Evolutionary conservation across 1,284 basidiomycete genomes (phyloP).

Genomic region (Caloboletus firmus): DNA sequence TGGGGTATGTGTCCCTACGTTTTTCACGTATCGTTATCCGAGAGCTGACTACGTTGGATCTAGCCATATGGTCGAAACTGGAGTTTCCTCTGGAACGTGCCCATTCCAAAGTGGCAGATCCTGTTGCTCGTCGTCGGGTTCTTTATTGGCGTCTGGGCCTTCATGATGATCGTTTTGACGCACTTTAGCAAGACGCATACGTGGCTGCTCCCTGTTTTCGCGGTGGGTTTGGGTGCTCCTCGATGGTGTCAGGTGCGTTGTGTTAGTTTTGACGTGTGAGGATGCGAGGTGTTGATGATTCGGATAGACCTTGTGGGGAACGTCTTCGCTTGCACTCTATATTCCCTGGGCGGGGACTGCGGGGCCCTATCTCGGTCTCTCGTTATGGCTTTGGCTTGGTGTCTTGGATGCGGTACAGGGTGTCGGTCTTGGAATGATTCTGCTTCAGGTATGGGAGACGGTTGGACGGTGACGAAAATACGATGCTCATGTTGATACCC

Average conservation of each 20-base stretch:
- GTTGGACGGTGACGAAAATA: background rate
- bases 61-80: constrained; percentile 90
- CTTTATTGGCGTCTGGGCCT: constrained; percentile 84
- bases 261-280: background rate
- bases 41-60: constrained; percentile 15
- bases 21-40: background rate
- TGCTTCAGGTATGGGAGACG: constrained; percentile 64
- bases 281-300: constrained; percentile 14
- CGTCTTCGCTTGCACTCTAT: constrained; percentile 83
- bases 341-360: constrained; percentile 85
- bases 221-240: constrained; percentile 88
- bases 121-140: constrained; percentile 77
- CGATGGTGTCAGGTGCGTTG: constrained; percentile 81
- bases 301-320: constrained; percentile 78
- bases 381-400: constrained; percentile 91
- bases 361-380: constrained; percentile 85
- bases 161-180: constrained; percentile 73
- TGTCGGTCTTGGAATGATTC: constrained; percentile 91
- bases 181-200: constrained; percentile 90
- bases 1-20: constrained; percentile 50
- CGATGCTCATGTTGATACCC: constrained; percentile 2
- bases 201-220: constrained; percentile 91
- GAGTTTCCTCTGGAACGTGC: constrained; percentile 88
- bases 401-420: constrained; percentile 91
- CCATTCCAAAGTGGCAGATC: constrained; percentile 80